Percentiles rank a stretch among this genome's conserved stretches.
Evolutionary conservation across 2,329 filamentous ascomycete genomes (phyloP).

Genomic region (Pseudofabraea citricarpa): DNA sequence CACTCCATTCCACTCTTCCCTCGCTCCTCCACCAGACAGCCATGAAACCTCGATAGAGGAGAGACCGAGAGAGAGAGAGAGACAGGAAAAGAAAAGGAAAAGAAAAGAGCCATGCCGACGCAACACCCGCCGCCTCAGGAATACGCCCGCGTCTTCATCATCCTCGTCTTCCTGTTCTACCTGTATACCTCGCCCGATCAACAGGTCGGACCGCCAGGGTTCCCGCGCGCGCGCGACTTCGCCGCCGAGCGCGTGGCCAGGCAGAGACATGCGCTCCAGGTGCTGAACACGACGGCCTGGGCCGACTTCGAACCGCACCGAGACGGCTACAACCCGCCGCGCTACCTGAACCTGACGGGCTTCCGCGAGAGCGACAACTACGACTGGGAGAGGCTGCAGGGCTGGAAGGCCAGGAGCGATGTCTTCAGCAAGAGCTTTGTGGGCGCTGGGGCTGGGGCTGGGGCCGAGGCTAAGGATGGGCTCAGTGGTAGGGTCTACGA

Average conservation of each 20-base stretch:
- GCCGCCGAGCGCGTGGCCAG: conserved; percentile 42
- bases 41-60: conserved; percentile 1
- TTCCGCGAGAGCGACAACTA: conserved; percentile 70
- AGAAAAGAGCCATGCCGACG: conserved; percentile 16
- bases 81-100: background rate
- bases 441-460: conserved; percentile 18
- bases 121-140: conserved; percentile 21
- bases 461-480: conserved; percentile 9
- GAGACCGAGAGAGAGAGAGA: too few species aligned
- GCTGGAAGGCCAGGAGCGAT: conserved; percentile 61
- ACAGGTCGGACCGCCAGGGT: conserved; percentile 27
- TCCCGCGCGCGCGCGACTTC: conserved; percentile 37
- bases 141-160: conserved; percentile 21
- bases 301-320: conserved; percentile 50
- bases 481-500: conserved; percentile 22
- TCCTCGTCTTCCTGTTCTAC: conserved; percentile 27
- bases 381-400: conserved; percentile 68
- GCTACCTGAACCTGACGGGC: conserved; percentile 69
- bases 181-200: conserved; percentile 23
- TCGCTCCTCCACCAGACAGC: background rate
- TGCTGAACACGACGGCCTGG: conserved; percentile 54
- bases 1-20: too few species aligned
- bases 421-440: conserved; percentile 52
- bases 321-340: conserved; percentile 19
- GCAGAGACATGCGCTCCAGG: conserved; percentile 45